Conservation (phyloP, 1,284 basidiomycete species). For the Cryptococcus sp. region DNA sequence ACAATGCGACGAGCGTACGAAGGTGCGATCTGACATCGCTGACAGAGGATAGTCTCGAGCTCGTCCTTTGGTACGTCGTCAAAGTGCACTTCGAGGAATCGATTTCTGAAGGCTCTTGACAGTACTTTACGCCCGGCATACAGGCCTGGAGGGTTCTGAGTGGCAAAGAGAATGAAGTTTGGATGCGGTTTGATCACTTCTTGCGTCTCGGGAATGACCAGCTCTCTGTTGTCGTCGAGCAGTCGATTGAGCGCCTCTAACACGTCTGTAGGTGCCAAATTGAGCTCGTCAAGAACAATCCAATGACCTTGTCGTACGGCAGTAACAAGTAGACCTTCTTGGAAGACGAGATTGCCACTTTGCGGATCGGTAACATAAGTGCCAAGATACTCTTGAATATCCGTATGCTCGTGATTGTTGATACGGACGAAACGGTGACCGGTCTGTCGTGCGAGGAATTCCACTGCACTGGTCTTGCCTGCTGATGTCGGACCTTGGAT, state of each 20-base stretch:
- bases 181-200: conserved; percentile 93
- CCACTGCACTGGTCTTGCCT: conserved; percentile 96
- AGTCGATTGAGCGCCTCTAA: conserved; percentile 96
- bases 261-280: conserved; percentile 96
- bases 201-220: conserved; percentile 94
- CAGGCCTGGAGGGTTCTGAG: conserved; percentile 96
- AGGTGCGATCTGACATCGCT: conserved; percentile 85
- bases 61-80: conserved; percentile 94
- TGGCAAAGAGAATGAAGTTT: conserved; percentile 97
- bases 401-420: conserved; percentile 99
- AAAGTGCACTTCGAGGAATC: conserved; percentile 99
- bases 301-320: conserved; percentile 92
- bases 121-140: conserved; percentile 95
- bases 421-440: conserved; percentile 97
- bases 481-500: conserved; percentile 98
- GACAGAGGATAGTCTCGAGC: conserved; percentile 87
- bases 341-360: conserved; percentile 90
- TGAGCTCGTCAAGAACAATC: conserved; percentile 98
- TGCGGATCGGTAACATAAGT: conserved; percentile 92
- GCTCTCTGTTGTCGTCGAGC: conserved; percentile 95
- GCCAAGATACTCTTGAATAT: conserved; percentile 97
- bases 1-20: conserved; percentile 92
- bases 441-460: conserved; percentile 90
- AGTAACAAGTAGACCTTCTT: conserved; percentile 90
- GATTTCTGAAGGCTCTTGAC: conserved; percentile 94